Evolutionary conservation across 108 stramenopile genomes (phyloP), one percentile per base, ranked within the genome.

Genomic region (Ochromonas danica): DNA sequence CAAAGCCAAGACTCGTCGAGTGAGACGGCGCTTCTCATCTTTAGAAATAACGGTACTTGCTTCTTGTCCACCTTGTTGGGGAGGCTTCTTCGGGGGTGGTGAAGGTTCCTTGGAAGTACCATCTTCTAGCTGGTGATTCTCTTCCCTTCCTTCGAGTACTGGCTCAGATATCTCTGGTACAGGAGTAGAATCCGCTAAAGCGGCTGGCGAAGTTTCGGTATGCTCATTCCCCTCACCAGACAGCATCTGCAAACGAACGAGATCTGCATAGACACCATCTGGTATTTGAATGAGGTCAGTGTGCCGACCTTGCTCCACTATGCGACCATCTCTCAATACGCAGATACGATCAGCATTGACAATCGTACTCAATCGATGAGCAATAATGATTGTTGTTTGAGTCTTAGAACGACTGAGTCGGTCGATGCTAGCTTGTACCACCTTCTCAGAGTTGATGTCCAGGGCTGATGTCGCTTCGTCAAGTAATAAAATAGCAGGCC

Each of bases 281-380:
- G 14, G 6, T n/a, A n/a, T n/a, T 36, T 3, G 10, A 25, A 36
- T 36, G 10, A 67, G 35, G 6, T 35, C 85, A 62, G 90, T 88
- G 89, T 95, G 94, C 0, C 81, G 85, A 0, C 96, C 96, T 17
- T 86, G 63, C 84, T 94, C 93, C 2, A 84, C 85, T 27, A 95
- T 75, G 30, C 77, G 61, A 77, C 92, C 92, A 71, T 93, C 83
- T 38, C 92, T 93, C 61, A 97, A 78, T 0, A 96, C 93, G 2
- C 92, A 94, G 79, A 98, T 98, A 41, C 90, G 83, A 79, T 97
- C 94, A 0, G 96, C 95, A 80, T 92, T 90, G 45, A 90, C 87
- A 80, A 96, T 93, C 10, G 97, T 98, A 30, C 89, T 86, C 25
- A 98, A 87, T n/a, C 97, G 88, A 81, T 98, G 97, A 0, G 97